These are phyloP conservation scores for Vaccinium vitisidaea DNA, from an alignment of 148 eudicot genomes.

Conservation along the genomic window DNA sequence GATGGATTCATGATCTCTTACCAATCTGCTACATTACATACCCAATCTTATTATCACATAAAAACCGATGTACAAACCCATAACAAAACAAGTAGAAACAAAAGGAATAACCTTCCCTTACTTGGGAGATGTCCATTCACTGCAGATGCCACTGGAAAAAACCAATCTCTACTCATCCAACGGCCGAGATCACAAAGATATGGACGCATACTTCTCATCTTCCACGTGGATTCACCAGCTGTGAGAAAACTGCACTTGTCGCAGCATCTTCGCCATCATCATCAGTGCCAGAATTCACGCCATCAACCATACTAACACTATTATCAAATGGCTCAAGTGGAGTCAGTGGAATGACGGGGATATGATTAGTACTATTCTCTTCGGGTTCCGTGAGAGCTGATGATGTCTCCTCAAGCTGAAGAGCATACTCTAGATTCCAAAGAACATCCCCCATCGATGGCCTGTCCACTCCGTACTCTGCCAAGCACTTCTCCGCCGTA, in stretches of 20 bases:
- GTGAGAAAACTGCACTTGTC: constrained; percentile 91
- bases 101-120: constrained; percentile 10
- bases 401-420: constrained; percentile 89
- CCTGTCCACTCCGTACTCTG: constrained; percentile 90
- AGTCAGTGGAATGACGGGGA: constrained; percentile 57
- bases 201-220: constrained; percentile 41
- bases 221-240: constrained; percentile 94
- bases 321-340: constrained; percentile 71
- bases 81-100: neutral
- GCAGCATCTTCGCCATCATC: constrained; percentile 86
- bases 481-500: constrained; percentile 92
- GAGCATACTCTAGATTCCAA: constrained; percentile 95
- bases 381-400: constrained; percentile 78
- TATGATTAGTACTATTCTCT: constrained; percentile 92
- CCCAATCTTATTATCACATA: constrained; percentile 12
- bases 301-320: constrained; percentile 66
- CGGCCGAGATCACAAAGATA: neutral
- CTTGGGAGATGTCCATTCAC: constrained; percentile 12
- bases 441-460: constrained; percentile 97
- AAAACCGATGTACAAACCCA: neutral
- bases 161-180: neutral
- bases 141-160: neutral
- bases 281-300: constrained; percentile 61
- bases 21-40: constrained; percentile 1
- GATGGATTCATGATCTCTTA: constrained; percentile 3